phyloP scores from a whole-genome alignment of 352 stramenopile species.

The Phytophthora pinifolia region DNA sequence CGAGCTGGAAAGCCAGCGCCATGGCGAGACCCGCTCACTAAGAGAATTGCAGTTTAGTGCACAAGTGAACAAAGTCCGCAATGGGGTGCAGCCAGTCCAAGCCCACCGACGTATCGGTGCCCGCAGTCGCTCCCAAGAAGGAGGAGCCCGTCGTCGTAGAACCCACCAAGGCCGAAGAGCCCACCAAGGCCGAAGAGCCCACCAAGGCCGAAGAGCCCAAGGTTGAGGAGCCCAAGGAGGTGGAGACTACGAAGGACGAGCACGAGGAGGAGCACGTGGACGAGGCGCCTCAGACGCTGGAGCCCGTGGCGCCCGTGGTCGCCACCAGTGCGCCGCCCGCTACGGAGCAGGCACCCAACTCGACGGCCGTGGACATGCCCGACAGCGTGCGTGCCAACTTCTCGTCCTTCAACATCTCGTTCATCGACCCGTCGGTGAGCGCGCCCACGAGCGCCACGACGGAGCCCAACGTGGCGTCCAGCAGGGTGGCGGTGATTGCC shows the following conservation, averaged over 20 bases:
- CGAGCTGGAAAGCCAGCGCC: constrained; percentile 11
- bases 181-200: background rate
- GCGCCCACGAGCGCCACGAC: constrained; percentile 34
- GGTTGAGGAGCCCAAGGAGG: constrained; percentile 2
- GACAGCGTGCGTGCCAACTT: constrained; percentile 52
- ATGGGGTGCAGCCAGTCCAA: constrained; percentile 52
- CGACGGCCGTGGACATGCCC: constrained; percentile 34
- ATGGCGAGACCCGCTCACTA: constrained; percentile 2
- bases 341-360: constrained; percentile 20
- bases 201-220: constrained; percentile 2
- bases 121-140: constrained; percentile 1
- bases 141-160: constrained; percentile 8
- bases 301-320: constrained; percentile 17
- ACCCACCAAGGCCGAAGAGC: constrained; percentile 13
- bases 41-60: constrained; percentile 4
- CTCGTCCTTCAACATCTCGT: constrained; percentile 57
- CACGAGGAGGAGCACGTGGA: constrained; percentile 27
- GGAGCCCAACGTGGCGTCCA: constrained; percentile 34
- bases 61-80: constrained; percentile 3
- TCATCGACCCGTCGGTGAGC: constrained; percentile 47
- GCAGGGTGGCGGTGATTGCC: constrained; percentile 1
- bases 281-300: constrained; percentile 25
- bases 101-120: constrained; percentile 24
- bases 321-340: constrained; percentile 5
- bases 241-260: constrained; percentile 5